Base-by-base conservation (phyloP, 768 basidiomycete genomes). In the Naganishia onofrii region DNA sequence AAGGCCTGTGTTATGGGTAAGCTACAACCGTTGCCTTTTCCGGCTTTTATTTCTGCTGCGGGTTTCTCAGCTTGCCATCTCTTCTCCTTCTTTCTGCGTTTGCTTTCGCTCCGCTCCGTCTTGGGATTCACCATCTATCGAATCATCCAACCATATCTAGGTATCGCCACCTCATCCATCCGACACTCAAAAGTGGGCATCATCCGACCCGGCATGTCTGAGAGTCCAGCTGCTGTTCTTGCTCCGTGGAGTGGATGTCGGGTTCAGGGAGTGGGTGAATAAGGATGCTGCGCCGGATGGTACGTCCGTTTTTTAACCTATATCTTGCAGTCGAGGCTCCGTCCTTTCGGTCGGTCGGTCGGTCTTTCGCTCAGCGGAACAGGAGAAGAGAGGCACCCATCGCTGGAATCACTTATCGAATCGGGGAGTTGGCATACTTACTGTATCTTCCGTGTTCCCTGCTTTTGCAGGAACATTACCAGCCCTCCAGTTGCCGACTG, bases 141-240 rank as follows among this genome's bases (percentile, higher is more conserved):
- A n/a, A n/a, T n/a, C n/a, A n/a, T n/a, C n/a, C n/a, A n/a, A n/a
- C n/a, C 42, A 7, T 15, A 10, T 42, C 42, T 42, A 72, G 71
- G 38, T 72, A 26, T 31, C 67, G 54, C 71, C 71, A 26, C 56
- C 66, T 32, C 44, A 63, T 26, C 31, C 23, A 1, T 48, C 53
- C 29, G 66, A 67, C 38, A 12, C 48, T 10, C 23, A 65, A 23
- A 26, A 31, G 3, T 72, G 71, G 71, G 63, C 67, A 32, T 72
- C 71, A 9, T 23, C 44, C 28, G 58, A 68, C 36, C 71, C 71
- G 3, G 32, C 67, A 10, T 68, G 67, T 58, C 53, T 72, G 0
- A 17, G 71, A 19, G 26, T 64, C 3, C 71, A 72, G 54, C 71
- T 72, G 28, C 34, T 72, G 9, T 65, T 68, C 42, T 29, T 72